Conservation (phyloP, 345 rosid species). For the Murraya koenigii region DNA sequence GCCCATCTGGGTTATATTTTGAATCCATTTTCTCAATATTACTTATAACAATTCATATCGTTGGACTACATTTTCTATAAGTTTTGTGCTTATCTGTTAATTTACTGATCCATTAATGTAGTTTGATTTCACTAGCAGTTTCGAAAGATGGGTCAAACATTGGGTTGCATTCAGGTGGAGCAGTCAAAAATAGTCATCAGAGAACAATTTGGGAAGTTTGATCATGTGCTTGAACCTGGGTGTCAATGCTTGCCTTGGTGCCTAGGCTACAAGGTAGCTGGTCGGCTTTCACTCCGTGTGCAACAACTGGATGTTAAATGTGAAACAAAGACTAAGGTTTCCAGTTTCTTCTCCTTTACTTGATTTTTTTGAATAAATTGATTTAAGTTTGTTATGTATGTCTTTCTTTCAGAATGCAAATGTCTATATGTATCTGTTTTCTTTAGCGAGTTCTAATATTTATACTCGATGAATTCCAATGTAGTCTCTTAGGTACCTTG, state of each 20-base stretch:
- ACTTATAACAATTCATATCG: neutral
- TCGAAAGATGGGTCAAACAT: constrained; percentile 18
- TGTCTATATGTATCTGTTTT: neutral
- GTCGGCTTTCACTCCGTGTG: constrained; percentile 24
- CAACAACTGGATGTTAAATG: constrained; percentile 29
- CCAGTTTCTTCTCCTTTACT: neutral
- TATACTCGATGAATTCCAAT: neutral
- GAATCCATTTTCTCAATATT: neutral
- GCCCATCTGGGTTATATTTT: neutral
- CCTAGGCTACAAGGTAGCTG: constrained; percentile 25
- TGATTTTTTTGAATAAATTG: neutral
- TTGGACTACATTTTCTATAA: neutral
- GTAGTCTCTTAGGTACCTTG: neutral
- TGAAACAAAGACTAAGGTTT: constrained; percentile 22
- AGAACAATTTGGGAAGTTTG: constrained; percentile 32
- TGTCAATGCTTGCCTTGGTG: constrained; percentile 37
- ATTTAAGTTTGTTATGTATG: neutral
- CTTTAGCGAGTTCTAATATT: neutral
- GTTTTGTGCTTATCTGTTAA: neutral
- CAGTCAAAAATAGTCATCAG: constrained; percentile 30
- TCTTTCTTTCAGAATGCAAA: neutral
- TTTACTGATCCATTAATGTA: neutral
- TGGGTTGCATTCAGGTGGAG: constrained; percentile 30
- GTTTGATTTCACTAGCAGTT: neutral
- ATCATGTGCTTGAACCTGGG: constrained; percentile 35